Conservation (phyloP, 2,329 filamentous ascomycete species). For the Periconia digitata region DNA sequence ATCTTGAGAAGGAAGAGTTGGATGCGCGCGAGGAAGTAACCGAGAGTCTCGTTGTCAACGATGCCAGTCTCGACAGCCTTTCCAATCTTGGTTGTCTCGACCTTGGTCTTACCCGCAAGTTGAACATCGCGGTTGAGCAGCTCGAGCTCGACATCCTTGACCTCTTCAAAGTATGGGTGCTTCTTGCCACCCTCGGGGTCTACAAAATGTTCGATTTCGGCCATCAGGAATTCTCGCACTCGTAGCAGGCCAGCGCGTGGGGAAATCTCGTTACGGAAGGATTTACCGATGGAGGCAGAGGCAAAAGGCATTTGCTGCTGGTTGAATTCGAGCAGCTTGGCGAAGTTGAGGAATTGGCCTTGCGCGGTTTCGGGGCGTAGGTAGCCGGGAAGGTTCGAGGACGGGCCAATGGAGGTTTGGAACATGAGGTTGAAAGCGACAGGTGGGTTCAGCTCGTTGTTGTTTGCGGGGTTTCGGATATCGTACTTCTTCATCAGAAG, state of each 20-base stretch:
- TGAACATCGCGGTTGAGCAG: slow-evolving; percentile 86
- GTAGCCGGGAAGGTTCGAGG: slow-evolving; percentile 73
- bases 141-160: slow-evolving; percentile 79
- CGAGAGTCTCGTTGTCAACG: slow-evolving; percentile 96
- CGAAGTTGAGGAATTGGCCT: slow-evolving; percentile 97
- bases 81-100: slow-evolving; percentile 75
- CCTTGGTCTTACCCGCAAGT: slow-evolving; percentile 78
- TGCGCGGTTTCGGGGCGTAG: slow-evolving; percentile 84
- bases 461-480: slow-evolving; percentile 83
- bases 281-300: slow-evolving; percentile 95
- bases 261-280: slow-evolving; percentile 97
- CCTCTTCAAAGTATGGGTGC: slow-evolving; percentile 82
- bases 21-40: slow-evolving; percentile 95
- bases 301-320: slow-evolving; percentile 95
- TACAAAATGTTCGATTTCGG: slow-evolving; percentile 98
- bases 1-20: slow-evolving; percentile 87
- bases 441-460: slow-evolving; percentile 74
- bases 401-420: slow-evolving; percentile 90
- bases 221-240: slow-evolving; percentile 97
- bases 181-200: slow-evolving; percentile 95
- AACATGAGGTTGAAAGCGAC: slow-evolving; percentile 99
- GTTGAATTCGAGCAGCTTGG: slow-evolving; percentile 95
- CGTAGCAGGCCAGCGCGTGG: slow-evolving; percentile 87
- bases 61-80: slow-evolving; percentile 79
- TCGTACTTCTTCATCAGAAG: slow-evolving; percentile 85